These are phyloP conservation scores for Arabis alpina DNA, from an alignment of 345 rosid species.

Conservation along the genomic window DNA sequence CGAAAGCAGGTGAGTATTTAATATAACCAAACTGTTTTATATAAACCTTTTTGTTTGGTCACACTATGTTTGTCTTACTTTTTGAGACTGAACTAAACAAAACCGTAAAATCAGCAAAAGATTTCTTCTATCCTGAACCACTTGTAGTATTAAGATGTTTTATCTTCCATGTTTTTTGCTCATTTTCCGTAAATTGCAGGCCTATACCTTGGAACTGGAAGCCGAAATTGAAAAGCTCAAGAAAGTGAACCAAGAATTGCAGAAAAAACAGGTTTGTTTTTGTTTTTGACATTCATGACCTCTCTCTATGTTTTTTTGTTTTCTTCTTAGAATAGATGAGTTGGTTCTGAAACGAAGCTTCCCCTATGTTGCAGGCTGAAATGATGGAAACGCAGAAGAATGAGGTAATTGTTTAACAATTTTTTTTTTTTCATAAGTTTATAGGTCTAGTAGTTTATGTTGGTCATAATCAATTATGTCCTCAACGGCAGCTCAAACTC, in stretches of 20 bases:
- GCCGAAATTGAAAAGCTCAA: constrained; percentile 87
- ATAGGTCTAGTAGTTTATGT: not conserved
- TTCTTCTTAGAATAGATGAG: constrained; percentile 1
- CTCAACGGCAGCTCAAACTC: not conserved
- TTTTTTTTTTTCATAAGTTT: not conserved
- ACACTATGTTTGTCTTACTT: not conserved
- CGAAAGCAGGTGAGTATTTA: constrained; percentile 82
- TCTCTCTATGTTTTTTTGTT: not conserved
- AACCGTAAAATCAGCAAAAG: constrained; percentile 11
- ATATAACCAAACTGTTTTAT: constrained; percentile 1
- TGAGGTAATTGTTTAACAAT: constrained; percentile 50
- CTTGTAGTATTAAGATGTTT: constrained; percentile 11
- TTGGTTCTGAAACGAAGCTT: constrained; percentile 27
- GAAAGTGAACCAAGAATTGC: constrained; percentile 73
- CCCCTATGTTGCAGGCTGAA: constrained; percentile 60
- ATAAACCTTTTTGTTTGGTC: not conserved
- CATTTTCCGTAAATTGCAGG: constrained; percentile 52
- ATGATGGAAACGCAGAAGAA: constrained; percentile 58
- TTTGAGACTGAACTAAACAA: not conserved
- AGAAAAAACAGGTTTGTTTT: constrained; percentile 67
- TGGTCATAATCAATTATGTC: not conserved
- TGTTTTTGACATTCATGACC: not conserved
- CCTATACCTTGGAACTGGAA: constrained; percentile 96
- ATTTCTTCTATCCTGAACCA: constrained; percentile 17
- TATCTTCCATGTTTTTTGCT: not conserved